A percentile compares a stretch with the other conserved stretches of the same genome.
Evolutionary conservation across 805 yeast species (phyloP).

Genomic region (Lipomyces kockii): DNA sequence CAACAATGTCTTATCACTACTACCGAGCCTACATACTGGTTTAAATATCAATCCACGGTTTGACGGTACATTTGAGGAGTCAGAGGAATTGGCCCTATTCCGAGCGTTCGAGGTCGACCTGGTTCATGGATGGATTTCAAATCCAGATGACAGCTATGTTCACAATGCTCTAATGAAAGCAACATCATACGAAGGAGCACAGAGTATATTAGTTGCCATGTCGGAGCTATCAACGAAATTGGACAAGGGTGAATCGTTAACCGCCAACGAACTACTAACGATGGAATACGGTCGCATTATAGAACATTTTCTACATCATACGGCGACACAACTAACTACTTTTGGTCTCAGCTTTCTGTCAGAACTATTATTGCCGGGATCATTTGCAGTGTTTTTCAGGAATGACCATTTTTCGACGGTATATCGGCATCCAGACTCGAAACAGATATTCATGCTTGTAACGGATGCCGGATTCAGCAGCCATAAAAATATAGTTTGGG

Average conservation of each 20-base stretch:
- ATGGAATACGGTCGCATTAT: slow-evolving; percentile 39
- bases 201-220: slow-evolving; percentile 58
- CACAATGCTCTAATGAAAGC: slow-evolving; percentile 48
- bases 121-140: slow-evolving; percentile 85
- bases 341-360: slow-evolving; percentile 62
- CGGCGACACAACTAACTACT: slow-evolving; percentile 76
- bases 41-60: slow-evolving; percentile 73
- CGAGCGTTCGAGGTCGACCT: slow-evolving; percentile 61
- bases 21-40: slow-evolving; percentile 73
- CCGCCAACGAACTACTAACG: slow-evolving; percentile 19
- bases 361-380: slow-evolving; percentile 54
- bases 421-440: slow-evolving; percentile 46
- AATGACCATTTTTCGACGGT: slow-evolving; percentile 88
- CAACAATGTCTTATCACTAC: slow-evolving; percentile 53
- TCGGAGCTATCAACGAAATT: slow-evolving; percentile 44
- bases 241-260: slow-evolving; percentile 19
- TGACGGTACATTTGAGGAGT: slow-evolving; percentile 61
- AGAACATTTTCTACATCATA: slow-evolving; percentile 58
- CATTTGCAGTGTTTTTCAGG: slow-evolving; percentile 75
- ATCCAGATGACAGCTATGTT: slow-evolving; percentile 45
- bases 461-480: slow-evolving; percentile 70
- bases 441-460: slow-evolving; percentile 64
- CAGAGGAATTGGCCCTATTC: slow-evolving; percentile 62
- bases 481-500: slow-evolving; percentile 74
- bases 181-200: slow-evolving; percentile 62